Evolutionary conservation across 345 rosid species (phyloP).

Genomic region (Physaria fendleri): DNA sequence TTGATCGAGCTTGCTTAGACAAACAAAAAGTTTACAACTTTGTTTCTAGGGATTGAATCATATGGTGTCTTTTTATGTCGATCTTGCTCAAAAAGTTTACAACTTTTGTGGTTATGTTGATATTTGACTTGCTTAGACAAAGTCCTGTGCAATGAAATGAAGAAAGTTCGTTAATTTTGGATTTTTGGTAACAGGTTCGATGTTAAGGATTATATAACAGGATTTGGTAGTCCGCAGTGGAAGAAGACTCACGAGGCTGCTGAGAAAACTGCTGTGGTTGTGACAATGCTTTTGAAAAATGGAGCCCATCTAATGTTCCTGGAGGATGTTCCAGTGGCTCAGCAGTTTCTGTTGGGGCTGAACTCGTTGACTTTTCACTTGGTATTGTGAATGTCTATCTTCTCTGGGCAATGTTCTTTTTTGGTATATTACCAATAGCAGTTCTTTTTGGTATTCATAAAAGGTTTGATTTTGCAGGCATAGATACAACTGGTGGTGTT

Average conservation of each 20-base stretch:
- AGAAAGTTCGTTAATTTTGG: background rate
- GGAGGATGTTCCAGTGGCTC: constrained; percentile 98
- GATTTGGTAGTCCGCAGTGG: constrained; percentile 89
- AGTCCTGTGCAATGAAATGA: background rate
- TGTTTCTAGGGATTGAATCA: background rate
- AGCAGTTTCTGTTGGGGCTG: constrained; percentile 88
- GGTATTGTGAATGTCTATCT: constrained; percentile 35
- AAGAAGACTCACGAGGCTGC: constrained; percentile 65
- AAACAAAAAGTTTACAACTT: no score
- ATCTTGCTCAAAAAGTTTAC: background rate
- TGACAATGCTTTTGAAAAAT: constrained; percentile 60
- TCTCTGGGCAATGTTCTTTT: background rate
- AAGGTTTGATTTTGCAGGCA: constrained; percentile 40
- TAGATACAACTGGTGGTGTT: constrained; percentile 70
- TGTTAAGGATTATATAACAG: constrained; percentile 64
- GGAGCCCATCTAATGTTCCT: constrained; percentile 77
- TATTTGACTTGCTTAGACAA: constrained; percentile 2
- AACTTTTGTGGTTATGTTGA: background rate
- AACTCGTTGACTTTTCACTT: constrained; percentile 79
- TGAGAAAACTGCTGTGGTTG: constrained; percentile 58
- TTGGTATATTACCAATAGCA: no score
- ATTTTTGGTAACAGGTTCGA: constrained; percentile 60
- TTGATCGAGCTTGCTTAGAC: no score
- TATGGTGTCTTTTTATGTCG: background rate
- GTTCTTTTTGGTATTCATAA: background rate